A percentile compares a stretch with the other conserved stretches of the same genome.
phyloP scores from a whole-genome alignment of 768 basidiomycete genomes.

The Russula compacta region DNA sequence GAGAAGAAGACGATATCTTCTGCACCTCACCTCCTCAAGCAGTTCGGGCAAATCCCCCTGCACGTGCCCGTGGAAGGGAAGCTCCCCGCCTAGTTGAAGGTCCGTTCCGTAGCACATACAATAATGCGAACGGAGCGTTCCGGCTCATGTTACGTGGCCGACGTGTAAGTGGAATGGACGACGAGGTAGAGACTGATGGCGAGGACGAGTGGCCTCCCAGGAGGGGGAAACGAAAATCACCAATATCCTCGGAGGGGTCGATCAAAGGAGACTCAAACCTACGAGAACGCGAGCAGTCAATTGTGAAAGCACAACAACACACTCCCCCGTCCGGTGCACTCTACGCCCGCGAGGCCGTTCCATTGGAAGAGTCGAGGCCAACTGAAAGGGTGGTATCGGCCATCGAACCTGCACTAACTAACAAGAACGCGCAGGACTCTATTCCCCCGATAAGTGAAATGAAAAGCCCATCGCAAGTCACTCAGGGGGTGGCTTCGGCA shows the following conservation, averaged over 20 bases:
- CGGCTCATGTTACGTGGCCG: constrained; percentile 1
- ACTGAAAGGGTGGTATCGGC: neutral
- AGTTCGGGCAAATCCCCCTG: neutral
- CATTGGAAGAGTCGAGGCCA: neutral
- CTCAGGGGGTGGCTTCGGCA: neutral
- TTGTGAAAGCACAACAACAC: neutral
- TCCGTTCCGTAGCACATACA: constrained; percentile 22
- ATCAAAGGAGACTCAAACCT: neutral
- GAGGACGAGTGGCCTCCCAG: constrained; percentile 1
- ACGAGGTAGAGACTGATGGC: neutral
- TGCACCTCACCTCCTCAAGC: constrained; percentile 2
- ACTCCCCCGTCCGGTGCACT: neutral
- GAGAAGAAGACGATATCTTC: constrained; percentile 11
- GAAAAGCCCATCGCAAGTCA: neutral
- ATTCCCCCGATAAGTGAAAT: neutral
- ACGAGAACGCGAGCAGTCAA: neutral
- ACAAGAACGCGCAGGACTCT: neutral
- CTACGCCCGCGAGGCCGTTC: neutral
- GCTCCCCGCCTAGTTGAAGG: constrained; percentile 23
- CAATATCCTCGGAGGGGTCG: neutral
- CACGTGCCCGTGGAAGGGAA: constrained; percentile 1
- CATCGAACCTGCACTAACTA: neutral
- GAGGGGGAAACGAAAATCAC: neutral
- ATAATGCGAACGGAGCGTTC: constrained; percentile 15
- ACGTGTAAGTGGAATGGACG: constrained; percentile 8